Percentiles rank a stretch among this genome's conserved stretches.
phyloP scores from a whole-genome alignment of 257 asterid genomes.

The Perilla frutescens region DNA sequence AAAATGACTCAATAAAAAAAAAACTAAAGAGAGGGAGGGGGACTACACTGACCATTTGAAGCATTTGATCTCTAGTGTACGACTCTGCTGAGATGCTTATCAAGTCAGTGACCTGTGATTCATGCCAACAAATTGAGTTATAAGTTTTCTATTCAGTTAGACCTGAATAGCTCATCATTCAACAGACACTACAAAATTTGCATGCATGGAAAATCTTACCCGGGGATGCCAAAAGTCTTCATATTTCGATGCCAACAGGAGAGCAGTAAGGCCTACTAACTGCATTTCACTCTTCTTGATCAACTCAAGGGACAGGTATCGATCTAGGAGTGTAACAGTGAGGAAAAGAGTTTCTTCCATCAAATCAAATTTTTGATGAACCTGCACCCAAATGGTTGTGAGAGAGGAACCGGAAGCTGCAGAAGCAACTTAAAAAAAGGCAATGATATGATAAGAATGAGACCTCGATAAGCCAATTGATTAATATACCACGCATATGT shows the following conservation, averaged over 20 bases:
- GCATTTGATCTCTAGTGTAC: slow-evolving; percentile 82
- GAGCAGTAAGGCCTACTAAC: slow-evolving; percentile 93
- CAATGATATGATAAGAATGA: slow-evolving; percentile 27
- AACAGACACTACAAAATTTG: slow-evolving; percentile 7
- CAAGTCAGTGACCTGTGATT: slow-evolving; percentile 76
- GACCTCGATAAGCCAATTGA: slow-evolving; percentile 98
- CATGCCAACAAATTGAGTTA: slow-evolving; percentile 23
- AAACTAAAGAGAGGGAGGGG: not conserved
- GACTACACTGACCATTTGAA: slow-evolving; percentile 66
- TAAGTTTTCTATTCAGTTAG: slow-evolving; percentile 1
- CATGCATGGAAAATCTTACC: slow-evolving; percentile 53
- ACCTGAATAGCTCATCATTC: not conserved
- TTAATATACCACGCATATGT: slow-evolving; percentile 87
- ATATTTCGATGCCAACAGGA: slow-evolving; percentile 90
- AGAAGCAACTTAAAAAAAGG: slow-evolving; percentile 23
- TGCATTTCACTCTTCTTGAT: slow-evolving; percentile 83
- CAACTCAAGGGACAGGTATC: slow-evolving; percentile 63
- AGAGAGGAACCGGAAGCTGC: slow-evolving; percentile 24
- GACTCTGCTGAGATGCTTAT: slow-evolving; percentile 84
- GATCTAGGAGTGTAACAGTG: slow-evolving; percentile 77
- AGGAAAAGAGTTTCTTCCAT: slow-evolving; percentile 95
- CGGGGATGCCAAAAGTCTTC: slow-evolving; percentile 99
- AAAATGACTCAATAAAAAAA: not conserved
- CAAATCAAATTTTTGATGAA: slow-evolving; percentile 78
- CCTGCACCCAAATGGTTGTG: slow-evolving; percentile 53